phyloP scores from a whole-genome alignment of 805 yeast species.

The Pichia scutulata region DNA sequence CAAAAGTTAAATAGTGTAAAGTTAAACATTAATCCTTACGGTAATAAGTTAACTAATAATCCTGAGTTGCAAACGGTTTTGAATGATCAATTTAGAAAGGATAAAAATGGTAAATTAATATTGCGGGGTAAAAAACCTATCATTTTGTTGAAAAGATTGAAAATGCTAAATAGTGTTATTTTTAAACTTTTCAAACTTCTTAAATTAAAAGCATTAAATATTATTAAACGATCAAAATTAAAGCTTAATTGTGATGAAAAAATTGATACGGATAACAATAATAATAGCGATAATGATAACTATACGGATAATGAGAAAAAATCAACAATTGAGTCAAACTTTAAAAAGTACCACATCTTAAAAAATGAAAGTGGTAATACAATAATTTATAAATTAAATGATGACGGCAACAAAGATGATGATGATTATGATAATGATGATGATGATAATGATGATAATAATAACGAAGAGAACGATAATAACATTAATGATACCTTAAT shows the following conservation, averaged over 20 bases:
- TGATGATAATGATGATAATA: slow-evolving; percentile 15
- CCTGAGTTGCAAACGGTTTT: slow-evolving; percentile 20
- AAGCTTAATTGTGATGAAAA: neutral
- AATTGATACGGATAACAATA: neutral
- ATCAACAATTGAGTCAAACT: neutral
- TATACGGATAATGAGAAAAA: neutral
- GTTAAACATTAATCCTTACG: slow-evolving; percentile 19
- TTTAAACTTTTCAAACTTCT: neutral
- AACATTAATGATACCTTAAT: slow-evolving; percentile 11
- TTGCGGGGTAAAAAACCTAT: neutral
- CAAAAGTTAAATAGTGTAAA: neutral
- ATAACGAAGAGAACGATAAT: slow-evolving; percentile 13
- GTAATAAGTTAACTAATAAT: slow-evolving; percentile 17
- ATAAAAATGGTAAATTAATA: neutral
- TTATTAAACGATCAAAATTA: neutral
- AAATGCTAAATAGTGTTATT: slow-evolving; percentile 4
- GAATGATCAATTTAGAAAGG: neutral
- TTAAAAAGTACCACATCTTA: neutral
- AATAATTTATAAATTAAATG: neutral
- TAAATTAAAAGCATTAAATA: neutral
- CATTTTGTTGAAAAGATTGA: neutral
- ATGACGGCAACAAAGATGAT: slow-evolving; percentile 5
- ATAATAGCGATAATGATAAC: neutral
- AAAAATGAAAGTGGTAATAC: neutral
- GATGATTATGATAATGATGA: slow-evolving; percentile 16